A percentile compares a stretch with the other conserved stretches of the same genome.
Evolutionary conservation across 306 rosid genomes (phyloP).

Genomic region (Lotus japonicus): DNA sequence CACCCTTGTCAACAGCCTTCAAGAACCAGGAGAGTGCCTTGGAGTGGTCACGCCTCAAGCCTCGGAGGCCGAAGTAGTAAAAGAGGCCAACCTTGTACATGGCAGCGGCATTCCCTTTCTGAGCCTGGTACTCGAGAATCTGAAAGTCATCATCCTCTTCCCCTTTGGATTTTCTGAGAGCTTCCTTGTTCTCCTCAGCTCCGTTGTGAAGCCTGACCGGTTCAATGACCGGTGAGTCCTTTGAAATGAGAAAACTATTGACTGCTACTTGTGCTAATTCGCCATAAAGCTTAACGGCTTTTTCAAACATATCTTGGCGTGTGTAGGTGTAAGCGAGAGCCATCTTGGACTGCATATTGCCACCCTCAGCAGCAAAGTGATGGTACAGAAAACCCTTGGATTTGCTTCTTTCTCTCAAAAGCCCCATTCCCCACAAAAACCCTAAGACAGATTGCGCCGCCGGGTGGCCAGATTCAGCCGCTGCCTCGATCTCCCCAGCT

Average conservation of each 20-base stretch:
- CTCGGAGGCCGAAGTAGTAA: slow-evolving; percentile 93
- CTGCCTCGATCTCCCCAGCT: slow-evolving; percentile 51
- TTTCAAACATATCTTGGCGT: slow-evolving; percentile 90
- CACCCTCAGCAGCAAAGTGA: slow-evolving; percentile 67
- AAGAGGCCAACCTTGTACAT: slow-evolving; percentile 93
- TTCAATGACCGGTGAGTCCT: slow-evolving; percentile 84
- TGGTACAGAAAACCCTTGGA: slow-evolving; percentile 68
- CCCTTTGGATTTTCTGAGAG: slow-evolving; percentile 79
- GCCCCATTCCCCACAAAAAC: slow-evolving; percentile 68
- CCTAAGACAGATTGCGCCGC: slow-evolving; percentile 75
- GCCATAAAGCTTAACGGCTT: slow-evolving; percentile 75
- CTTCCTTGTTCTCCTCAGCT: slow-evolving; percentile 94
- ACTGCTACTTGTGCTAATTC: slow-evolving; percentile 89
- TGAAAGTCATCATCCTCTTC: slow-evolving; percentile 96
- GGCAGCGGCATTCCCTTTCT: slow-evolving; percentile 88
- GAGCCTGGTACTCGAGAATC: slow-evolving; percentile 91
- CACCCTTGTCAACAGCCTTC: slow-evolving; percentile 93
- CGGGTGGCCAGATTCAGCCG: slow-evolving; percentile 41
- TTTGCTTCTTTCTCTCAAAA: slow-evolving; percentile 59
- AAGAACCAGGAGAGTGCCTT: slow-evolving; percentile 83
- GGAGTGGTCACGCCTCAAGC: slow-evolving; percentile 83
- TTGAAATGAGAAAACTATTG: slow-evolving; percentile 74
- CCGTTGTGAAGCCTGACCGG: slow-evolving; percentile 85
- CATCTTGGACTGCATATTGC: slow-evolving; percentile 92
- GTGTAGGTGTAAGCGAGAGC: slow-evolving; percentile 80